A percentile compares a stretch with the other conserved stretches of the same genome.
Evolutionary conservation across 2,329 filamentous ascomycete species (phyloP).

Genomic region (Penicillium sp.): DNA sequence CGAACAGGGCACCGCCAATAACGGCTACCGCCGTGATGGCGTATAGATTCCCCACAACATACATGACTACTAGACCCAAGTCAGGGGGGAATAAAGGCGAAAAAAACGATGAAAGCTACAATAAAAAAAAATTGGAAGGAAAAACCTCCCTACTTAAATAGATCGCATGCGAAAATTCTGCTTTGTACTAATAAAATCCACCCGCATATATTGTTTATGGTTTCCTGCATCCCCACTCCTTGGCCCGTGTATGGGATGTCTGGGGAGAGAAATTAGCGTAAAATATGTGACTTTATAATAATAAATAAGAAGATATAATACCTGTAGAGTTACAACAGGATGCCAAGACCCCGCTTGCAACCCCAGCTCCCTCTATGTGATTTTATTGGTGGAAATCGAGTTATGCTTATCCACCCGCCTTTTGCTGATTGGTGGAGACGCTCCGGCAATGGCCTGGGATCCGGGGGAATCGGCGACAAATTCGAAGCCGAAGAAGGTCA

Average conservation of each 20-base stretch:
- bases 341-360: conserved; percentile 20
- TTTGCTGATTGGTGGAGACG: conserved; percentile 6
- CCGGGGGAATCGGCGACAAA: conserved; percentile 18
- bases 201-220: background rate
- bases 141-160: conserved; percentile 1
- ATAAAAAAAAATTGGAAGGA: background rate
- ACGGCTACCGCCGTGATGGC: conserved; percentile 56
- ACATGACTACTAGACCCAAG: conserved; percentile 19
- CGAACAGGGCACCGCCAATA: conserved; percentile 33
- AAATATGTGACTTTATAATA: background rate
- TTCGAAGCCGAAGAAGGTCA: conserved; percentile 5
- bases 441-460: conserved; percentile 11
- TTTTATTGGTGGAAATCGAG: conserved; percentile 8
- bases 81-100: background rate
- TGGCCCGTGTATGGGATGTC: conserved; percentile 3
- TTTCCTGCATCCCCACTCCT: background rate
- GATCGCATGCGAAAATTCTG: conserved; percentile 4
- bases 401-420: conserved; percentile 3
- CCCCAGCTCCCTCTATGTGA: background rate
- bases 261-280: conserved; percentile 4
- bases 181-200: conserved; percentile 1
- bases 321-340: conserved; percentile 7
- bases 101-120: background rate
- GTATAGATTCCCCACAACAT: conserved; percentile 55
- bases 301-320: conserved; percentile 10